Evolutionary conservation across 176 grass and related monocot species (phyloP).

Genomic region (Carex pumila): DNA sequence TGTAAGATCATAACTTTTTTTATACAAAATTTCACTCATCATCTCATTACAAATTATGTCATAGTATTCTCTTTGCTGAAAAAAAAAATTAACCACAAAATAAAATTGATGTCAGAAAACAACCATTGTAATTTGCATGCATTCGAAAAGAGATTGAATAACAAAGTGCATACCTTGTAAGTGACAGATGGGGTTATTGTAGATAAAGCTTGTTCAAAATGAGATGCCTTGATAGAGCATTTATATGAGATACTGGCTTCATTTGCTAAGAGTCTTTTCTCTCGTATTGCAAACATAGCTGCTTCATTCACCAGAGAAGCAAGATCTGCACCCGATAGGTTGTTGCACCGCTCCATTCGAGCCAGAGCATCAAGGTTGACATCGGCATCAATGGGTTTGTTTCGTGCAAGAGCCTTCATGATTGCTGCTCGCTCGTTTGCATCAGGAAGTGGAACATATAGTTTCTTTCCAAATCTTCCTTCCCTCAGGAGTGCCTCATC

Average conservation of each 20-base stretch:
- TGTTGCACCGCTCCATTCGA: slow-evolving; percentile 36
- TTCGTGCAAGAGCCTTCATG: slow-evolving; percentile 54
- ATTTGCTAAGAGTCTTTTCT: slow-evolving; percentile 33
- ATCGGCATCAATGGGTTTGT: slow-evolving; percentile 35
- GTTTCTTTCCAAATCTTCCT: slow-evolving; percentile 68
- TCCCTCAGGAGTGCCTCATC: slow-evolving; percentile 63
- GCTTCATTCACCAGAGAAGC: slow-evolving; percentile 65
- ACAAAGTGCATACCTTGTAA: slow-evolving; percentile 36
- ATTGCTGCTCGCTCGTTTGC: slow-evolving; percentile 47
- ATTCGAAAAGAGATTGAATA: too few relatives aligned
- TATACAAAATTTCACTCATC: too few relatives aligned
- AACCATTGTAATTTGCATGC: too few relatives aligned
- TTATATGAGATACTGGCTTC: slow-evolving; percentile 28
- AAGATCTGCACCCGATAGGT: slow-evolving; percentile 62
- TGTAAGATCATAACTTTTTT: too few relatives aligned
- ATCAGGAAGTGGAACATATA: slow-evolving; percentile 68
- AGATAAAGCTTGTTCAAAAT: slow-evolving; percentile 51
- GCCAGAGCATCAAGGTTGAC: slow-evolving; percentile 52
- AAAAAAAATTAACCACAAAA: too few relatives aligned
- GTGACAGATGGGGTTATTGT: slow-evolving; percentile 60
- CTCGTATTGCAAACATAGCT: slow-evolving; percentile 47
- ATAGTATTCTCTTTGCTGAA: too few relatives aligned
- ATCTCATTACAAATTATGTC: too few relatives aligned
- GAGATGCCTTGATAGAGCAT: slow-evolving; percentile 28
- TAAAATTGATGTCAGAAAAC: too few relatives aligned